Evolutionary conservation across 441 rosid genomes (phyloP).

Genomic region (Pelargonium cotyledonis): DNA sequence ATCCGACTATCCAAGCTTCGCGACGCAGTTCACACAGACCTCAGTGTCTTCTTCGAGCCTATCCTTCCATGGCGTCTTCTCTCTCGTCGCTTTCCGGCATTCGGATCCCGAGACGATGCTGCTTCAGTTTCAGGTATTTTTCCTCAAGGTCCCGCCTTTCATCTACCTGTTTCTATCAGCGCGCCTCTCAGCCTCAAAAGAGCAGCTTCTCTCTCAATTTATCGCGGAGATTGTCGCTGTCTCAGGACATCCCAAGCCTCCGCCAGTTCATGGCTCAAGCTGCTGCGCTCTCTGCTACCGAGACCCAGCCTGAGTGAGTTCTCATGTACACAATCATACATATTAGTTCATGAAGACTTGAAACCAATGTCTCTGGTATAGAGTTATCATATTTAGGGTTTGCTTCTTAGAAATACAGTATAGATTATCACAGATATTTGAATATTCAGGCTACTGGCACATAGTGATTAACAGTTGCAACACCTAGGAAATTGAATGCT

Average conservation of each 20-base stretch:
- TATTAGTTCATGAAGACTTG: not conserved
- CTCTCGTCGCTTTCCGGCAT: constrained; percentile 38
- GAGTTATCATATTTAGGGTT: not conserved
- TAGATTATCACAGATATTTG: not conserved
- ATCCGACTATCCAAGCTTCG: not conserved
- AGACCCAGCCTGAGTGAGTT: constrained; percentile 49
- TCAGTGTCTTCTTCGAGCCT: constrained; percentile 2
- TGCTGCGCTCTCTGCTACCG: constrained; percentile 29
- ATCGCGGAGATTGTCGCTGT: too few species aligned
- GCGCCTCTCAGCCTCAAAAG: constrained; percentile 22
- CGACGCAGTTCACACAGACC: constrained; percentile 1
- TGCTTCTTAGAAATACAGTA: not conserved
- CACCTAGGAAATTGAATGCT: not conserved
- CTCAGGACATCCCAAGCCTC: constrained; percentile 42
- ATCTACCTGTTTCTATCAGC: constrained; percentile 29
- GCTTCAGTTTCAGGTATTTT: constrained; percentile 33
- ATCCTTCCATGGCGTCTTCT: constrained; percentile 46
- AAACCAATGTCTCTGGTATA: not conserved
- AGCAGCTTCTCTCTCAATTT: not conserved
- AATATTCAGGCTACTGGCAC: too few species aligned
- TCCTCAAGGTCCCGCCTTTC: constrained; percentile 28
- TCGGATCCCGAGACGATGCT: constrained; percentile 34
- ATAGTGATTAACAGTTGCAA: not conserved
- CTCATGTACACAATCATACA: not conserved
- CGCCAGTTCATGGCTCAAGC: constrained; percentile 48